These are phyloP conservation scores for Lactarius sp. DNA, from an alignment of 768 basidiomycete species.

Conservation along the genomic window DNA sequence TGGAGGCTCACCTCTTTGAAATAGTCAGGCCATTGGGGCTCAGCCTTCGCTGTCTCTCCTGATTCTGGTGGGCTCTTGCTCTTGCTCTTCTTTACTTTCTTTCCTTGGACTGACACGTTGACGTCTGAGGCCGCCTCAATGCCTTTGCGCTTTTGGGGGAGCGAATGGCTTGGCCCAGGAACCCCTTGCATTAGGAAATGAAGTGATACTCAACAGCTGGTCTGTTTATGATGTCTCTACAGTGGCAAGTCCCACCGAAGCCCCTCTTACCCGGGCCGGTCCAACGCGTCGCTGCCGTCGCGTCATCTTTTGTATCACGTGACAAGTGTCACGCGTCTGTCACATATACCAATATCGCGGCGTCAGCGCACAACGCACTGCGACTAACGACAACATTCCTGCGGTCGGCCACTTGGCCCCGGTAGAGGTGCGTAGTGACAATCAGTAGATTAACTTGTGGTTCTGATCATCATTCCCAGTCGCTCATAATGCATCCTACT, in stretches of 20 bases:
- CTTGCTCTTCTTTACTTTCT: constrained; percentile 4
- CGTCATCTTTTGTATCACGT: not conserved
- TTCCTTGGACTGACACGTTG: not conserved
- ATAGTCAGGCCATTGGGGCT: constrained; percentile 53
- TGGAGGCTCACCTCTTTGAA: constrained; percentile 44
- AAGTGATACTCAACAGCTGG: too few relatives aligned
- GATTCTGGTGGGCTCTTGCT: not conserved
- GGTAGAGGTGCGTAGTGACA: not conserved
- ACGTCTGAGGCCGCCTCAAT: not conserved
- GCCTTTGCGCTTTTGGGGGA: constrained; percentile 1
- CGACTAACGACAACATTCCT: not conserved
- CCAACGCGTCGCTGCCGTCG: not conserved
- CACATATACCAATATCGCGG: not conserved
- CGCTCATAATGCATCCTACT: constrained; percentile 32
- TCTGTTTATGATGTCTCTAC: not conserved
- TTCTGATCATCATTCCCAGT: not conserved
- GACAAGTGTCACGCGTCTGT: not conserved
- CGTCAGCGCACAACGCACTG: not conserved
- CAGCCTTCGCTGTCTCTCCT: constrained; percentile 10
- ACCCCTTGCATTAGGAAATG: constrained; percentile 1
- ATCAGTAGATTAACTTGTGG: not conserved
- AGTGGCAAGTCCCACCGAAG: not conserved
- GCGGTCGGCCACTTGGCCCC: not conserved
- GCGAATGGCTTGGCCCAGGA: not conserved
- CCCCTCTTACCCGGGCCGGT: too few relatives aligned